Evolutionary conservation across 768 basidiomycete genomes (phyloP).

Genomic region (Tylopilus intermedius): DNA sequence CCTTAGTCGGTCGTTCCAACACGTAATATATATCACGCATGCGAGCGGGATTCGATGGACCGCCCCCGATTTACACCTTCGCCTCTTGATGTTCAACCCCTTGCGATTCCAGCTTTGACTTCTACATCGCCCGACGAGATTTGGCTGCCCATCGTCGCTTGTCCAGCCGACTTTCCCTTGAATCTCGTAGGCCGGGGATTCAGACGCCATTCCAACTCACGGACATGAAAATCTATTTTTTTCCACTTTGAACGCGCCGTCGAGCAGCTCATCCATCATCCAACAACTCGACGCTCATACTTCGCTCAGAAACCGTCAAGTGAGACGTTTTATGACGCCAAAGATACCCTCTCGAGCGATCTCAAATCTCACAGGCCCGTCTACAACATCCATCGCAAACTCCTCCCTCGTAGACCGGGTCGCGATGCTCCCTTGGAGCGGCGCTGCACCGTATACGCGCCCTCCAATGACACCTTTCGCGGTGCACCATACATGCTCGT

Average conservation of each 20-base stretch:
- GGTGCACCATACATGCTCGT: constrained; percentile 40
- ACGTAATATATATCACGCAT: constrained; percentile 8
- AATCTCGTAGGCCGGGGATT: constrained; percentile 35
- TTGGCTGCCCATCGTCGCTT: constrained; percentile 36
- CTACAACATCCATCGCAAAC: constrained; percentile 57
- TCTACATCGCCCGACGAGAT: constrained; percentile 4
- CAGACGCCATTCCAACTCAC: neutral
- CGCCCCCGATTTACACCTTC: constrained; percentile 26
- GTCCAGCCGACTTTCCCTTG: constrained; percentile 39
- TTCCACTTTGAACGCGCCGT: constrained; percentile 68
- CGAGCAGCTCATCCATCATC: constrained; percentile 75
- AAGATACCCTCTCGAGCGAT: constrained; percentile 18
- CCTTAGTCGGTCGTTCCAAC: too few species aligned
- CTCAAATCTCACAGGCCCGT: constrained; percentile 38
- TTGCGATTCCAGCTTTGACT: constrained; percentile 1
- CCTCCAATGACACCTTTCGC: constrained; percentile 13
- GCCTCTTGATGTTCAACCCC: constrained; percentile 10
- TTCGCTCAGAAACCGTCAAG: constrained; percentile 68
- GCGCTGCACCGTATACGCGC: constrained; percentile 67
- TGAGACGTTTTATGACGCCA: constrained; percentile 25
- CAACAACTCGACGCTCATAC: constrained; percentile 86
- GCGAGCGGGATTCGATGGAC: constrained; percentile 12
- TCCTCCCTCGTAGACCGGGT: constrained; percentile 75
- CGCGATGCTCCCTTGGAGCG: constrained; percentile 74
- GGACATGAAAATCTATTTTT: neutral